Percentiles rank a stretch among this genome's conserved stretches.
phyloP scores from a whole-genome alignment of 2,329 filamentous ascomycete genomes.

The Simplicillium aogashimaense region DNA sequence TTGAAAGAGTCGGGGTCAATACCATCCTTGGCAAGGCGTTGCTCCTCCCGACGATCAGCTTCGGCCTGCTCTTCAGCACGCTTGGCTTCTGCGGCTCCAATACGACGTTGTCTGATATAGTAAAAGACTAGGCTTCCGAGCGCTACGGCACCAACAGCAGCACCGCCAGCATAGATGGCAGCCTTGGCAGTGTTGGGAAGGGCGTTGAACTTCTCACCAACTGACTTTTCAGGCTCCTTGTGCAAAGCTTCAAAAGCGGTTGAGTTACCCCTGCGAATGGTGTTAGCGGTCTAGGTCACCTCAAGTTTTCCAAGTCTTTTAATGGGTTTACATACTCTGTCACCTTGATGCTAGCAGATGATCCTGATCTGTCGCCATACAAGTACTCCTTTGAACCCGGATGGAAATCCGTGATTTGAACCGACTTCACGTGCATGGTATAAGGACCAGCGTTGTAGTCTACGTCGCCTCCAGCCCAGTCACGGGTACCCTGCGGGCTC shows the following conservation, averaged over 20 bases:
- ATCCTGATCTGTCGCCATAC: slow-evolving; percentile 52
- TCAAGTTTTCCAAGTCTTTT: background rate
- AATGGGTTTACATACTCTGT: slow-evolving; percentile 30
- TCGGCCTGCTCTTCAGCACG: slow-evolving; percentile 31
- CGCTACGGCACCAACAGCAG: slow-evolving; percentile 30
- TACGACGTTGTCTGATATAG: slow-evolving; percentile 44
- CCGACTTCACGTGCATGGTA: slow-evolving; percentile 63
- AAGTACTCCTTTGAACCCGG: slow-evolving; percentile 51
- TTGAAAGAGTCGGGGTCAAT: slow-evolving; percentile 36
- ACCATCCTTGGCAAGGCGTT: slow-evolving; percentile 36
- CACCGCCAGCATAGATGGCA: slow-evolving; percentile 39
- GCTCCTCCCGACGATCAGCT: slow-evolving; percentile 40
- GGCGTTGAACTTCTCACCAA: slow-evolving; percentile 43
- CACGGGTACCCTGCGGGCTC: slow-evolving; percentile 45
- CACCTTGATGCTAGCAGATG: slow-evolving; percentile 53
- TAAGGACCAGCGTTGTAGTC: slow-evolving; percentile 58
- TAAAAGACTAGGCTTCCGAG: slow-evolving; percentile 35
- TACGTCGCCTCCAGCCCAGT: slow-evolving; percentile 62
- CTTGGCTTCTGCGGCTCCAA: slow-evolving; percentile 40
- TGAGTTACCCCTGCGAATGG: slow-evolving; percentile 42
- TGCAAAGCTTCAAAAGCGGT: slow-evolving; percentile 36
- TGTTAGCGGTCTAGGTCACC: slow-evolving; percentile 11
- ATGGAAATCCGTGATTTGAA: slow-evolving; percentile 45
- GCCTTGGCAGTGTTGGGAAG: slow-evolving; percentile 40
- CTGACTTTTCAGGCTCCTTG: slow-evolving; percentile 26